Base-by-base conservation (phyloP, 2,329 filamentous ascomycete genomes). In the Aspergillus proliferans region DNA sequence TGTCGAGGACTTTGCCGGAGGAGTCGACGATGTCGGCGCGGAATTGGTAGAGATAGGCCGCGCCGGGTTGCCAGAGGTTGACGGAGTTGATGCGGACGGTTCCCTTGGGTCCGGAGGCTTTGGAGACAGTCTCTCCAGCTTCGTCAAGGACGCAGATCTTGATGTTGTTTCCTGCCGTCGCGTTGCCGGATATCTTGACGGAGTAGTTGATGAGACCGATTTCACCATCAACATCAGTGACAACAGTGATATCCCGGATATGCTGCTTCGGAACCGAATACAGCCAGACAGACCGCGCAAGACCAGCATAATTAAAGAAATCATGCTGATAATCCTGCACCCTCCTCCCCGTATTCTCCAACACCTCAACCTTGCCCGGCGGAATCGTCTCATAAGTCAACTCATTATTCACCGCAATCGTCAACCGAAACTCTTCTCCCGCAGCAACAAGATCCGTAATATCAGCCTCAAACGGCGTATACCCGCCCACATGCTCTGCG, bases 251-350 rank as follows among this genome's bases (percentile, higher is more conserved):
- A 36, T 63, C 62, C 14, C 49, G 39, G 34, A 66, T 51, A 15
- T 47, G 54, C 2, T 52, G 46, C 0, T 34, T 19, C 7, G 63
- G 60, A 2, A 64, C 57, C 9, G 51, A 54, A 26, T 57, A 65
- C 1, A 65, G 34, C 50, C 52, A 65, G 2, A 65, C 52, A 0
- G 64, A 67, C 1, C 64, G 58, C 1, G 58, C 54, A 15, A 66
- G 52, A 12, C 64, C 64, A 2, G 55, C 45, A 39, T 64, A 65
- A 46, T 67, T 67, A 46, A 58, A 64, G 39, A 66, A 67, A 46
- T 65, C 63, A 47, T 65, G 61, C 33, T 61, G 55, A 24, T 64
- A 65, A 7, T 46, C 44, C 47, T 66, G 59, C 14, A 52, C 51
- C 10, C 48, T 52, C 33, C 49, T 59, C 6, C 60, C 59, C 1